Evolutionary conservation across 2,329 filamentous ascomycete genomes (phyloP).

Genomic region (Aspergillus terreus): DNA sequence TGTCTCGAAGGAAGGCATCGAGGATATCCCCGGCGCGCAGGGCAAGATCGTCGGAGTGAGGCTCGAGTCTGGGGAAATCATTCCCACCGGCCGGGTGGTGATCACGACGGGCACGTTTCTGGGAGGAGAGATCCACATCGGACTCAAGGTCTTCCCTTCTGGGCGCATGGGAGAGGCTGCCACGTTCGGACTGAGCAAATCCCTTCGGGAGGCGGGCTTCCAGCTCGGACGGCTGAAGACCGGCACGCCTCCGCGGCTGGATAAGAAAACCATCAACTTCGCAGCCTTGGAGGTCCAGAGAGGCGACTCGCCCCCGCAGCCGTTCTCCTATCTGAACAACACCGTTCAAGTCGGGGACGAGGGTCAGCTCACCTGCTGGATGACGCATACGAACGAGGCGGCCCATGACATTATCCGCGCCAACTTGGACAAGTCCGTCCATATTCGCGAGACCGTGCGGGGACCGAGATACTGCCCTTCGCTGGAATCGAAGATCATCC

Average conservation of each 20-base stretch:
- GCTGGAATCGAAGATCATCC: conserved; percentile 87
- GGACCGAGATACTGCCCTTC: conserved; percentile 95
- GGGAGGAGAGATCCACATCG: conserved; percentile 94
- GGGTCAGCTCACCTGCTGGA: conserved; percentile 79
- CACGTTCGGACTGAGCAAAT: conserved; percentile 88
- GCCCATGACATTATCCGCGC: conserved; percentile 79
- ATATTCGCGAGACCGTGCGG: conserved; percentile 92
- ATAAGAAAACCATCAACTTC: conserved; percentile 78
- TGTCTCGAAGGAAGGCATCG: conserved; percentile 53
- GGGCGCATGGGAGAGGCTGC: conserved; percentile 92
- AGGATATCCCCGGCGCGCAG: conserved; percentile 50
- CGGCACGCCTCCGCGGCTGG: conserved; percentile 85
- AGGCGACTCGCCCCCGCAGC: conserved; percentile 80
- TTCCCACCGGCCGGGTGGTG: conserved; percentile 76
- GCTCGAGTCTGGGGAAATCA: conserved; percentile 79
- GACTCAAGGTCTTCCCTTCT: conserved; percentile 75
- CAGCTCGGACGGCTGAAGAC: conserved; percentile 88
- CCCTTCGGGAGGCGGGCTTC: conserved; percentile 82
- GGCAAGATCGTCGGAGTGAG: conserved; percentile 79
- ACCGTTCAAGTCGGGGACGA: conserved; percentile 64
- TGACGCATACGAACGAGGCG: conserved; percentile 78
- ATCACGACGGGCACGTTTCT: conserved; percentile 97
- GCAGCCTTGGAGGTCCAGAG: conserved; percentile 65
- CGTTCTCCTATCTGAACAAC: conserved; percentile 88
- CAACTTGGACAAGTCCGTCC: conserved; percentile 93